Percentiles rank a stretch among this genome's conserved stretches.
phyloP scores from a whole-genome alignment of 176 grass and related monocot species.

The Carex littledalei region DNA sequence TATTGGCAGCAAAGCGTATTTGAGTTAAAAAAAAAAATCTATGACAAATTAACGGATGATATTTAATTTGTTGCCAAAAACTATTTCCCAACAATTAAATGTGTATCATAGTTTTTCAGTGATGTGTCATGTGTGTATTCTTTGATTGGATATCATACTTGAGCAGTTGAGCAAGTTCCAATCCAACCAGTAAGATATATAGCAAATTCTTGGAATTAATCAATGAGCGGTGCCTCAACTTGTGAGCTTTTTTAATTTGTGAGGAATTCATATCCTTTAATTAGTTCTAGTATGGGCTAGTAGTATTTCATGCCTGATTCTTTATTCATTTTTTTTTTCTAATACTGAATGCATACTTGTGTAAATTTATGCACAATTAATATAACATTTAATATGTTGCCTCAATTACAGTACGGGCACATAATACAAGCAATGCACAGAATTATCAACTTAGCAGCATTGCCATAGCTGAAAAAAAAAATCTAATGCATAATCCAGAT shows the following conservation, averaged over 20 bases:
- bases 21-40: not conserved
- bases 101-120: not conserved
- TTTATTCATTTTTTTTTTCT: no score
- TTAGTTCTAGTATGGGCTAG: not conserved
- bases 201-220: not conserved
- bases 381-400: no score
- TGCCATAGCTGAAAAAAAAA: no score
- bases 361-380: no score
- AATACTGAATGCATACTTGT: no score
- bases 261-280: not conserved
- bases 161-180: not conserved
- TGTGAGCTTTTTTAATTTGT: not conserved
- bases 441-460: no score
- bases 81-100: not conserved
- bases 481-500: no score
- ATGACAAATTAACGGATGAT: not conserved
- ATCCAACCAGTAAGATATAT: not conserved
- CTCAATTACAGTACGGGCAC: no score
- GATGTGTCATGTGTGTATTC: not conserved
- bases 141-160: not conserved
- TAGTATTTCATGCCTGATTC: no score
- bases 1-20: no score
- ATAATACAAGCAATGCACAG: no score
- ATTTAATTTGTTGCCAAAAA: no score
- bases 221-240: not conserved